These are phyloP conservation scores for Posidonia australis DNA, from an alignment of 106 monocot genomes.

Conservation along the genomic window DNA sequence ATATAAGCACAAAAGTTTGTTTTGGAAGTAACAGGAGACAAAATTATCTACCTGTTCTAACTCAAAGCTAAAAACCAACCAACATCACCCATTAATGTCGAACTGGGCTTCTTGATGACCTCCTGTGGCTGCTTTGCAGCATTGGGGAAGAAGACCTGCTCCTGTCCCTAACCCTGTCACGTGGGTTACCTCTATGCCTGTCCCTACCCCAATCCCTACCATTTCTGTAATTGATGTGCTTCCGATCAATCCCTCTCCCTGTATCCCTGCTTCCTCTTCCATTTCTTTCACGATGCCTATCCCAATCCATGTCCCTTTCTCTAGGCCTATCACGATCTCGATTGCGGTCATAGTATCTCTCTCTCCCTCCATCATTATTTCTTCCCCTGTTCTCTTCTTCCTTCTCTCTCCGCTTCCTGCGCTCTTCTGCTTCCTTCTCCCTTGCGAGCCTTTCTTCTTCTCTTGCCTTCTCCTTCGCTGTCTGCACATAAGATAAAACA, in stretches of 20 bases:
- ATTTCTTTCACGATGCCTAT: constrained; percentile 45
- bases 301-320: constrained; percentile 28
- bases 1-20: constrained; percentile 23
- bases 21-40: constrained; percentile 20
- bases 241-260: constrained; percentile 39
- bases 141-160: constrained; percentile 80
- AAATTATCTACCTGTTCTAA: constrained; percentile 67
- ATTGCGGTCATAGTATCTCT: constrained; percentile 24
- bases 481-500: constrained; percentile 27
- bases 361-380: constrained; percentile 16
- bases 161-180: constrained; percentile 47
- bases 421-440: constrained; percentile 75
- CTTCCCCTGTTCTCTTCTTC: constrained; percentile 34
- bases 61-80: constrained; percentile 17
- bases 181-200: constrained; percentile 29
- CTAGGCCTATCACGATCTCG: constrained; percentile 31
- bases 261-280: constrained; percentile 50
- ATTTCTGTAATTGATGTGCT: constrained; percentile 42
- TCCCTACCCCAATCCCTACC: constrained; percentile 67
- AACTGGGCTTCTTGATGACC: constrained; percentile 39
- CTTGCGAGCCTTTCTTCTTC: constrained; percentile 57
- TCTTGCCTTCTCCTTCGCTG: constrained; percentile 62
- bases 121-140: constrained; percentile 34
- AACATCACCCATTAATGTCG: constrained; percentile 25
- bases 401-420: constrained; percentile 45